Evolutionary conservation across 2,329 filamentous ascomycete species (phyloP), one percentile per base, ranked within the genome.

Genomic region (Alternaria infectoria): DNA sequence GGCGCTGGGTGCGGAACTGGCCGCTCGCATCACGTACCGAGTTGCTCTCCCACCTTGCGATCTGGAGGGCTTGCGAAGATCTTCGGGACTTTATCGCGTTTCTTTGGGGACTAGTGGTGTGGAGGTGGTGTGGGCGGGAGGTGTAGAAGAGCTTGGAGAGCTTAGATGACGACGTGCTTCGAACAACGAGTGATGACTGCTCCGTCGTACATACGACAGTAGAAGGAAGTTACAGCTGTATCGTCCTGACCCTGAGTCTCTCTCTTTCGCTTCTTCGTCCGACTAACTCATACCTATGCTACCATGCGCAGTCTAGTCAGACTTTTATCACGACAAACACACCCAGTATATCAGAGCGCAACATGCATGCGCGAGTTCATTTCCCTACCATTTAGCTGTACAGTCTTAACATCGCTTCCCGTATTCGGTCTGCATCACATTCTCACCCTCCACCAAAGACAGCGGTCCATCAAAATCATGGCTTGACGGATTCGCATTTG

Each of bases 1-100:
- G 28, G 49, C 49, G 36, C 23, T 52, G 12, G 49, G 19, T 23
- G 49, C 49, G 49, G 28, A 52, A 40, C 19, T 52, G 49, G 28
- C 49, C 28, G 49, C 49, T 23, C 30, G 15, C 36, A 36, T 36
- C 19, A 36, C 49, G 5, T 21, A 52, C 19, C 19, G 13, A 40
- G 49, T 40, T 21, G 49, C 28, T 15, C 30, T 6, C 19, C 28
- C 30, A 32, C 11, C 19, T 40, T 17, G 13, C 13, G 13, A 13
- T 40, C 5, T 36, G 30, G 19, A 36, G 21, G 12, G 13, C 8
- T 17, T n/a, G 21, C 36, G 49, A 19, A 17, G 28, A 9, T 32
- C 17, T 43, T 44, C 10, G 23, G 19, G 13, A 17, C 21, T 52
- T n/a, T 40, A 6, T 2, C 23, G 9, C 19, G 49, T 51, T 15